These are phyloP conservation scores for Tolypocladium endophyticum DNA, from an alignment of 2,329 filamentous ascomycete genomes.

Conservation along the genomic window DNA sequence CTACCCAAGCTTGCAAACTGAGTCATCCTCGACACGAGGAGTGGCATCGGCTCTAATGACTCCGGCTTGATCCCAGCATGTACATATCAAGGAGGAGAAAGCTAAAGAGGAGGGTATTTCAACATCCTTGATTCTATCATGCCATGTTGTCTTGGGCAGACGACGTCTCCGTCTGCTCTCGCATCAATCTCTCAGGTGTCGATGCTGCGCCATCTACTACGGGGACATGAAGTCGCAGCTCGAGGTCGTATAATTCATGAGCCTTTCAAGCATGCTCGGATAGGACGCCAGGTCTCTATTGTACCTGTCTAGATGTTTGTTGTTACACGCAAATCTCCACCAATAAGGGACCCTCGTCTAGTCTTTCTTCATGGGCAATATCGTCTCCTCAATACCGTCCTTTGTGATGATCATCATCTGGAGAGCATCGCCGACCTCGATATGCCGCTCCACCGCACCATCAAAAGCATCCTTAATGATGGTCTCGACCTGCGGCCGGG, in stretches of 20 bases:
- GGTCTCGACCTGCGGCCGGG: constrained; percentile 65
- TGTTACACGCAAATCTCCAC: constrained; percentile 19
- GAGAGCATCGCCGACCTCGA: constrained; percentile 92
- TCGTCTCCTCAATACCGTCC: constrained; percentile 79
- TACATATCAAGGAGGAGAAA: not conserved
- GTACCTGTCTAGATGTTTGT: constrained; percentile 1
- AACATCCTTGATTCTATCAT: not conserved
- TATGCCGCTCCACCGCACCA: constrained; percentile 95
- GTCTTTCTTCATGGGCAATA: constrained; percentile 80
- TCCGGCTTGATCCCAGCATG: too few relatives aligned
- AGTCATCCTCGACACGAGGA: not conserved
- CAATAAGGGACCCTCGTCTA: constrained; percentile 30
- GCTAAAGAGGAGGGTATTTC: not conserved
- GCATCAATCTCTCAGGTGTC: not conserved
- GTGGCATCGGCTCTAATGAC: not conserved
- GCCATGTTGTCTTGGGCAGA: not conserved
- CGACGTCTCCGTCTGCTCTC: not conserved
- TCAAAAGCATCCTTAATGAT: constrained; percentile 97
- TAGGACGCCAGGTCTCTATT: not conserved
- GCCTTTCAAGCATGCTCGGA: not conserved
- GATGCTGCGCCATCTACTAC: not conserved
- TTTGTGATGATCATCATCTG: constrained; percentile 92
- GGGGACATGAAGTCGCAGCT: not conserved
- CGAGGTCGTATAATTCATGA: not conserved
- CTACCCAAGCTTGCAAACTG: not conserved